Evolutionary conservation across 306 rosid genomes (phyloP), one percentile per base, ranked within the genome.

Genomic region (Vicia sativa): DNA sequence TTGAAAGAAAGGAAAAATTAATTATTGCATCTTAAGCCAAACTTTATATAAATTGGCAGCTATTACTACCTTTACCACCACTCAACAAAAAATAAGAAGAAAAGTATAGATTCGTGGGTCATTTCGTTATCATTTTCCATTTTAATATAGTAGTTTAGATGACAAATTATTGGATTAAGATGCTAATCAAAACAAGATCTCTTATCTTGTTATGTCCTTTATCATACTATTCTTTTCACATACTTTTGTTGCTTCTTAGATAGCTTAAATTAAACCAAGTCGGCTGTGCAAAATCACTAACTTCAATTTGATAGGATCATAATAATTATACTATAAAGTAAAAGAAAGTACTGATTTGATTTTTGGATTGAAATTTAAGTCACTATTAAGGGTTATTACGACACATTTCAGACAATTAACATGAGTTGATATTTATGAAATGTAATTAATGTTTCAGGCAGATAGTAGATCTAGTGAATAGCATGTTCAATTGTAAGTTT

Each of bases 181-280:
- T 60, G 61, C 66, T 67, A 78, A 78, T 72, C 46, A 38, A 67
- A 66, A 52, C 60, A 78, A 72, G 67, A 68, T 60, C 38, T 57
- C 54, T 67, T 29, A 53, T 44, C 67, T 62, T 67, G 71, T 72
- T 35, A 61, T n/a, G 50, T 72, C 61, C 16, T 50, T 67, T 60
- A 31, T 73, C 53, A 14, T 72, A 60, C 61, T 60, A 61, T 67
- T 67, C 9, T 62, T 78, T 78, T 64, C 61, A 53, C 37, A 56
- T 44, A 19, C 69, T 68, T 62, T 67, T 62, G 9, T 54, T 23
- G 16, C 59, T 65, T 71, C 64, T 53, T 71, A 71, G 58, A 65
- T 68, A 39, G 65, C 62, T 6, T 37, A 65, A 56, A 56, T 77
- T 65, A 7, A 62, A 41, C 70, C 59, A 68, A 56, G 55, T 75